Evolutionary conservation across 495 filamentous ascomycete genomes (phyloP), one percentile per base, ranked within the genome.

Genomic region (Chaetomidium leptoderma): DNA sequence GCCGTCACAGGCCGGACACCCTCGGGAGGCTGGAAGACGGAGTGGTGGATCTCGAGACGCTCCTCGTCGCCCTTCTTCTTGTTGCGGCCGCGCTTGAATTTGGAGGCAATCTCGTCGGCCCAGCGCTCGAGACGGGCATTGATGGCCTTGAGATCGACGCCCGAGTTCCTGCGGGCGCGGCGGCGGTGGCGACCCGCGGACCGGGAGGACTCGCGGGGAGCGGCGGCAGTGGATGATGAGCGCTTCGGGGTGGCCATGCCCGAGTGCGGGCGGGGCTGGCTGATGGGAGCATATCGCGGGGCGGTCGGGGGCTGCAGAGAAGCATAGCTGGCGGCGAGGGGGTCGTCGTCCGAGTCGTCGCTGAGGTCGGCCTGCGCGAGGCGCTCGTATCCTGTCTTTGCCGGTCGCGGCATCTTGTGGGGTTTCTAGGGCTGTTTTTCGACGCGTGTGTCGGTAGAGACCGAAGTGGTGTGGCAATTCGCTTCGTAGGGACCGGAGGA

Each of bases 101-200:
- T 95, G 62, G 87, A 88, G 29, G 95, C 92, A 65, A 99, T 97
- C 75, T 99, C 92, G 62, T 96, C 92, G 39, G 95, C 95, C 93
- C 93, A 99, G 63, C 89, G 79, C 70, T 99, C 93, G 19, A 99
- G 77, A 46, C 93, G 84, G 54, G 93, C 92, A 74, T 99, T 99
- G 71, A 99, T 97, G 58, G 92, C 93, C 72, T 97, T 97, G 65
- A 99, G 92, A 70, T 99, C 93, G 11, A 97, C 93, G 5, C 90
- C 92, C 29, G 90, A 91, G 56, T 84, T 89, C 67, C 90, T 95
- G 57, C 91, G 86, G 60, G 86, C 78, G 40, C 77, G 75, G 48
- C 82, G 81, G 42, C 78, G 72, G 33, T 72, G 72, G 60, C 78
- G 73, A 53, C 65, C 26, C 23, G 52, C 55, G n/a, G 47, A 21